These are phyloP conservation scores for Fraxinus ornus DNA, from an alignment of 305 asterid species.

Conservation along the genomic window DNA sequence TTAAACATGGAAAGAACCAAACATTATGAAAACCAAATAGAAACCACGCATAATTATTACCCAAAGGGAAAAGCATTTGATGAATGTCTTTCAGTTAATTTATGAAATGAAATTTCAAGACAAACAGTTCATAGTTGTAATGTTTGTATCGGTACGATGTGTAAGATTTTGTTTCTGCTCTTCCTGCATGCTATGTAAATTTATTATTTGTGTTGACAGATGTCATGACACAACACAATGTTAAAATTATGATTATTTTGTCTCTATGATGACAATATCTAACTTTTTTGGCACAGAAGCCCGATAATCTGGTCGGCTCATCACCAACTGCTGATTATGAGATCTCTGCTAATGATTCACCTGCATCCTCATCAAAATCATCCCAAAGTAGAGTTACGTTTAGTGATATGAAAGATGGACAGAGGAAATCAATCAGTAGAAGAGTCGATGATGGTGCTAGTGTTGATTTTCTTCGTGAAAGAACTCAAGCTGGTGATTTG, in stretches of 20 bases:
- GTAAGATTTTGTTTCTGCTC: not conserved
- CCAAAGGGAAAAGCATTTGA: not conserved
- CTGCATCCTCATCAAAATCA: constrained; percentile 63
- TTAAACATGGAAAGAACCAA: not conserved
- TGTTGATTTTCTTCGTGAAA: constrained; percentile 48
- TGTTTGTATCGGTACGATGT: not conserved
- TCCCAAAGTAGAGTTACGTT: constrained; percentile 44
- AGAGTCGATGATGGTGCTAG: constrained; percentile 43
- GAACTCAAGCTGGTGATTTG: constrained; percentile 86
- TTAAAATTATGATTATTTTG: not conserved
- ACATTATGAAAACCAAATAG: not conserved
- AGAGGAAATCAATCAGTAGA: constrained; percentile 63
- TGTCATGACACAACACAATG: constrained; percentile 4
- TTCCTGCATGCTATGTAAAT: not conserved
- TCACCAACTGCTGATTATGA: constrained; percentile 55
- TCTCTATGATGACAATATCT: not conserved
- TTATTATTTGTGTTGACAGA: not conserved
- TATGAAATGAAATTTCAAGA: not conserved
- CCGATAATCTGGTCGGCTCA: constrained; percentile 42
- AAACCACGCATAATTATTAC: not conserved
- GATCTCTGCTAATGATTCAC: constrained; percentile 67
- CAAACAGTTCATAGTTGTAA: not conserved
- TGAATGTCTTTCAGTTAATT: not conserved
- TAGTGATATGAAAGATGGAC: constrained; percentile 57
- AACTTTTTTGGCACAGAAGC: constrained; percentile 55